Percentiles rank a stretch among this genome's conserved stretches.
Evolutionary conservation across 2,329 filamentous ascomycete species (phyloP).

Genomic region (Aspergillus novoparasiticus): DNA sequence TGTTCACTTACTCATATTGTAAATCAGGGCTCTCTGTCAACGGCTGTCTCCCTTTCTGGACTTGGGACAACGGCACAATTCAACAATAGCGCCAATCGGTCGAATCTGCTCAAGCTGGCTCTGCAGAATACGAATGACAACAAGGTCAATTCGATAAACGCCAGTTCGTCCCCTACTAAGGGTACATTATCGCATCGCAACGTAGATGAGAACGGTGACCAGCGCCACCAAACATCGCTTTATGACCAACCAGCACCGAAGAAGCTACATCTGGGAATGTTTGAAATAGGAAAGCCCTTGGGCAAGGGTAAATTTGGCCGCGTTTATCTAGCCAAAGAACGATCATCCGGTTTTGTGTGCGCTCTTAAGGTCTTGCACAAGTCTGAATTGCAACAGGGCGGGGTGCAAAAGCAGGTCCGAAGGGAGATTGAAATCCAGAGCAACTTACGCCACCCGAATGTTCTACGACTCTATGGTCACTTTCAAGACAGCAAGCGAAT

Average conservation of each 20-base stretch:
- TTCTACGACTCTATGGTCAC: conserved; percentile 80
- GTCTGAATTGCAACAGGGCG: conserved; percentile 75
- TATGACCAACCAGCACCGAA: conserved; percentile 59
- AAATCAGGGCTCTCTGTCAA: conserved; percentile 49
- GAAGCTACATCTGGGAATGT: conserved; percentile 87
- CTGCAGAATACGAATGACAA: conserved; percentile 75
- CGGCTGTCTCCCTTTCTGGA: conserved; percentile 51
- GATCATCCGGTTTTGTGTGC: conserved; percentile 78
- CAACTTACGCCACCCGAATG: conserved; percentile 83
- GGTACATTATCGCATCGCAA: conserved; percentile 44
- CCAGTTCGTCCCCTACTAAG: conserved; percentile 64
- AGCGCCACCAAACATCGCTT: conserved; percentile 46
- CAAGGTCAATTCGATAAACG: conserved; percentile 57
- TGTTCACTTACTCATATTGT: conserved; percentile 22
- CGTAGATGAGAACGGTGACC: conserved; percentile 52
- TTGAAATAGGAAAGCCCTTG: conserved; percentile 84
- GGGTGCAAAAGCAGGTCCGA: conserved; percentile 83
- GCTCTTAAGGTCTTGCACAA: conserved; percentile 87
- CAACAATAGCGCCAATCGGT: conserved; percentile 60
- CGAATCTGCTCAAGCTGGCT: conserved; percentile 83
- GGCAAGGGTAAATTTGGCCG: conserved; percentile 87
- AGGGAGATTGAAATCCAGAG: conserved; percentile 89
- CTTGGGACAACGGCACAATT: conserved; percentile 48
- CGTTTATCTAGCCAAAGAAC: conserved; percentile 82
- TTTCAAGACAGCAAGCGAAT: conserved; percentile 89